Evolutionary conservation across 352 stramenopile species (phyloP).

Genomic region (Phytophthora europaea): DNA sequence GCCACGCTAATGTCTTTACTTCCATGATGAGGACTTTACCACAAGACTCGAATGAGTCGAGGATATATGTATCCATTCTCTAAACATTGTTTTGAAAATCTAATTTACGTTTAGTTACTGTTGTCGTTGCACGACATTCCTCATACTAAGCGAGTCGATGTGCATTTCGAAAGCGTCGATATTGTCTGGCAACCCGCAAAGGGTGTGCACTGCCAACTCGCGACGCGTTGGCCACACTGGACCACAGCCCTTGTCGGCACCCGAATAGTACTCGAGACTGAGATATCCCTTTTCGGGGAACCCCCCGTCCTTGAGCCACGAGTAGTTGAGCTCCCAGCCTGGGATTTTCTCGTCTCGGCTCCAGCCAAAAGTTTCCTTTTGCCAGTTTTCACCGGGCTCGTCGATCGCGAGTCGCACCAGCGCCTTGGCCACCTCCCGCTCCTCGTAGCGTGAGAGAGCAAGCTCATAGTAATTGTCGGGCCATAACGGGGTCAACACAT

Average conservation of each 20-base stretch:
- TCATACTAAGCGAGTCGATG: slow-evolving; percentile 68
- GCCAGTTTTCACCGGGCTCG: slow-evolving; percentile 86
- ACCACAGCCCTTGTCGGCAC: slow-evolving; percentile 74
- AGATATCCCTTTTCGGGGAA: slow-evolving; percentile 85
- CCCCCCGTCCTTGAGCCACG: slow-evolving; percentile 82
- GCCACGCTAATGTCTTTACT: too few species aligned
- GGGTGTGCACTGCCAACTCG: slow-evolving; percentile 61
- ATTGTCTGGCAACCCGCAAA: slow-evolving; percentile 63
- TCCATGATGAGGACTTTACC: too few species aligned
- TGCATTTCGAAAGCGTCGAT: slow-evolving; percentile 57
- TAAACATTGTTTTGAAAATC: too few species aligned
- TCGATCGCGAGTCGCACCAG: slow-evolving; percentile 85
- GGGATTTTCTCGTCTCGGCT: slow-evolving; percentile 81
- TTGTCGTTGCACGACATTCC: slow-evolving; percentile 31
- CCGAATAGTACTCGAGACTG: slow-evolving; percentile 83
- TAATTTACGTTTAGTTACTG: slow-evolving; percentile 5
- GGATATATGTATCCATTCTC: too few species aligned
- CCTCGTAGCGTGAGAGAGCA: slow-evolving; percentile 71
- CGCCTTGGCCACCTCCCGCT: slow-evolving; percentile 76
- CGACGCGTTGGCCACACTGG: slow-evolving; percentile 75
- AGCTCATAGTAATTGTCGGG: slow-evolving; percentile 88
- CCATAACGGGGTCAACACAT: slow-evolving; percentile 72
- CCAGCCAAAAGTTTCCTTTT: slow-evolving; percentile 81
- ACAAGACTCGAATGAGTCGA: too few species aligned
- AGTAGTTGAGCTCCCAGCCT: slow-evolving; percentile 84